Evolutionary conservation across 805 yeast species (phyloP), one percentile per base, ranked within the genome.

Genomic region (Wickerhamomyces queroliae): DNA sequence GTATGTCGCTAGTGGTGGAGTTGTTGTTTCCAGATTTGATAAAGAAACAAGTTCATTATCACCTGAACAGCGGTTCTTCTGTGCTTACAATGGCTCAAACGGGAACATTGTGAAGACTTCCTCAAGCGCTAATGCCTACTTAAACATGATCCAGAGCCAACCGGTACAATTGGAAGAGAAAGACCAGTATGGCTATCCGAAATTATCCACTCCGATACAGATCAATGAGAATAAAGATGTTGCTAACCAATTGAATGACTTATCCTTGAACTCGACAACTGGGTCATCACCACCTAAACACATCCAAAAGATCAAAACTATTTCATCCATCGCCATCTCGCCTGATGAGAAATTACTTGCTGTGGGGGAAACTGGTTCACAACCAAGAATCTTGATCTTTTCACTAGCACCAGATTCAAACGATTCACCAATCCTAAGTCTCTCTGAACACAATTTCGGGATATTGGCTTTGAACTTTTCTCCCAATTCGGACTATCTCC

Each of bases 351-450:
- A 58, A 33, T 47, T 76, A 5, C 55, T 83, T 20, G 88, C 88
- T 0, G 75, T 81, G 13, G 91, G 91, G 2, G 91, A 83, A 52
- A 56, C 70, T 0, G 90, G 90, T 0, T 79, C 78, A 44, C 76
- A 71, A 46, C 91, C 91, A 1, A 63, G 89, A 16, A 67, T 83
- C 2, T 58, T 80, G 17, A 48, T 82, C 12, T 82, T 70, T 50
- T 78, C 85, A 2, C 58, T 79, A 13, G 79, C 80, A 0, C 64
- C 70, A 13, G 69, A 69, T 44, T 66, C 76, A 35, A 50, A 63
- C 11, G 50, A 60, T 5, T 57, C 52, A n/a, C 85, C 87, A 1
- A 55, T 79, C 7, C 72, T 74, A 8, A 62, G 71, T 13, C 69
- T 80, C 1, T 59, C 66, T 39, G 88, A 80, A 44, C 93, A 83